Conservation (phyloP, 495 filamentous ascomycete genomes). For the Aspergillus heteromorphus region DNA sequence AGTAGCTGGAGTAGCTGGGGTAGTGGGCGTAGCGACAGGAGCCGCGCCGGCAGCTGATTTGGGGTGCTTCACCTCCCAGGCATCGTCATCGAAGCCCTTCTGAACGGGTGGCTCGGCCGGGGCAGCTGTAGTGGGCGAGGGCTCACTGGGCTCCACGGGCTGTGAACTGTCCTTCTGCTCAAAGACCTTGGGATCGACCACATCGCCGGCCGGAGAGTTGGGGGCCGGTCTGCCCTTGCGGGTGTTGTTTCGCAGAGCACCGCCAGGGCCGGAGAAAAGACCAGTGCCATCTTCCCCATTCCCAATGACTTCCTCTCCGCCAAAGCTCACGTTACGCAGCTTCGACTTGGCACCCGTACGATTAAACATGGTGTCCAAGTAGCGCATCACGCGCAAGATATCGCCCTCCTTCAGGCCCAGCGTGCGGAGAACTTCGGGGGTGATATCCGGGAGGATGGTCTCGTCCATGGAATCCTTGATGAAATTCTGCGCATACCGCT, state of each 20-base stretch:
- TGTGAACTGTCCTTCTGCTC: slow-evolving; percentile 52
- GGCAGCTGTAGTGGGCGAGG: slow-evolving; percentile 34
- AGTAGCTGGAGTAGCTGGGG: slow-evolving; percentile 25
- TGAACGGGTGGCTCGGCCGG: slow-evolving; percentile 42
- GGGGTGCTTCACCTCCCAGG: slow-evolving; percentile 96
- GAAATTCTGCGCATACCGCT: slow-evolving; percentile 88
- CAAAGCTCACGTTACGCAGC: slow-evolving; percentile 57
- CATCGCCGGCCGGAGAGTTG: slow-evolving; percentile 73
- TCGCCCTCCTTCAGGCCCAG: slow-evolving; percentile 92
- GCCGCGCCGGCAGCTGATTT: slow-evolving; percentile 47
- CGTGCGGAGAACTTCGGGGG: slow-evolving; percentile 71
- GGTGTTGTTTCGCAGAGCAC: slow-evolving; percentile 88
- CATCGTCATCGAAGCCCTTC: slow-evolving; percentile 89
- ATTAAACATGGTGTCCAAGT: slow-evolving; percentile 73
- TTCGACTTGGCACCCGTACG: slow-evolving; percentile 57
- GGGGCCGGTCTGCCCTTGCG: slow-evolving; percentile 85
- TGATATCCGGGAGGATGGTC: slow-evolving; percentile 80
- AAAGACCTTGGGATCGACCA: slow-evolving; percentile 83
- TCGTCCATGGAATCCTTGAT: slow-evolving; percentile 91
- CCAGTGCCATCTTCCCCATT: slow-evolving; percentile 58
- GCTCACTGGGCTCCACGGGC: slow-evolving; percentile 40
- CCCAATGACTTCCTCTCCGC: slow-evolving; percentile 48
- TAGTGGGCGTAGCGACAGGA: slow-evolving; percentile 22
- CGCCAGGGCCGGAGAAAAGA: slow-evolving; percentile 87
- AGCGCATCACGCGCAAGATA: slow-evolving; percentile 89